Evolutionary conservation across 768 basidiomycete genomes (phyloP), one percentile per base, ranked within the genome.

Genomic region (Auricularia auricula-judae): DNA sequence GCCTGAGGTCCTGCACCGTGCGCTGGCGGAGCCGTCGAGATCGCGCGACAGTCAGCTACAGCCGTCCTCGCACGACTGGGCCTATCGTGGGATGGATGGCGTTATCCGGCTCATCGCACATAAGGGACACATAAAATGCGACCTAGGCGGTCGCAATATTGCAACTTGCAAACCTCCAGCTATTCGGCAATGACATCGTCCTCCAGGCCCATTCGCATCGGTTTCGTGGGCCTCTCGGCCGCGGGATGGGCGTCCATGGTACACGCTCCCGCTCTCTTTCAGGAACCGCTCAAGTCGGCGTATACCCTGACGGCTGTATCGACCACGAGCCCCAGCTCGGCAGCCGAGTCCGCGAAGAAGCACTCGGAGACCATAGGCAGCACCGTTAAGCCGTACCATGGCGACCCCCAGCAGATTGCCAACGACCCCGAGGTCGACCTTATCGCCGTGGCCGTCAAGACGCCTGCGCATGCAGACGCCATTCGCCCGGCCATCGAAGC

Each of bases 371-470:
- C 54, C 63, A 68, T 61, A 16, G 73, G 72, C 1, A 10, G 1
- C 4, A 5, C 33, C 29, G 56, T 59, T 4, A 59, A 59, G 56
- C 4, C 56, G 14, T 59, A 8, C 56, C 69, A 72, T 51, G 56
- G 5, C 66, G 3, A 71, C 78, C 1, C 61, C 65, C 18, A 2
- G 10, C 16, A 14, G 11, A 67, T 80, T 39, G 74, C 76, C 0
- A 64, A 66, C 3, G 77, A 80, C 62, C 72, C 74, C 0, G 71
- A 78, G 34, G 73, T 80, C 29, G 76, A 77, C 63, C 64, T 79
- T 23, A 72, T 80, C 36, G 74, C 69, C 0, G 74, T 78, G 1
- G 60, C 75, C 12, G 75, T 80, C n/a, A 75, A 73, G 63, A 69
- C 73, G 18, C 67, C 69, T 7, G 21, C 61, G 2, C 78, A 79